Percentiles rank a stretch among this genome's conserved stretches.
phyloP scores from a whole-genome alignment of 2,329 filamentous ascomycete genomes.

The Arthrobotrys sphaeroides region DNA sequence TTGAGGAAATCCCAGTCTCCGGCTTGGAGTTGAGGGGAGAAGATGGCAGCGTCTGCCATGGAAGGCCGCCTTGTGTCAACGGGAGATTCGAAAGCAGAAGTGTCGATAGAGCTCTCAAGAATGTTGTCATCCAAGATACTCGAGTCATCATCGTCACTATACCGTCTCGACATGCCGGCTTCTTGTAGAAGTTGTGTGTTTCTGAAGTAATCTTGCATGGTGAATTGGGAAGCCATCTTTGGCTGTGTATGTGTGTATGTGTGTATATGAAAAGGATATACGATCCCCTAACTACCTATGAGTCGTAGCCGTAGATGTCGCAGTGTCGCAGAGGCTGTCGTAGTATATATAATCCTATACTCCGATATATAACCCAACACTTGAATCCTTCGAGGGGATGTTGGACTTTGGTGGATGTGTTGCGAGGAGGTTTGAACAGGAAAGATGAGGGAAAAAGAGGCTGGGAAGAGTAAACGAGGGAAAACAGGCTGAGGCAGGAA shows the following conservation, averaged over 20 bases:
- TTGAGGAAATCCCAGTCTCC: constrained; percentile 65
- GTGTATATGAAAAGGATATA: constrained; percentile 8
- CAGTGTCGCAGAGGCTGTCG: neutral
- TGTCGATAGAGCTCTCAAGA: constrained; percentile 58
- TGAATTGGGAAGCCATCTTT: constrained; percentile 48
- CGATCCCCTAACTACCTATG: constrained; percentile 54
- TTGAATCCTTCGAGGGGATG: constrained; percentile 46
- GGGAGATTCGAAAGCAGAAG: constrained; percentile 57
- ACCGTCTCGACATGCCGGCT: constrained; percentile 56
- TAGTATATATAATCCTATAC: neutral
- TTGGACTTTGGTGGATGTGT: constrained; percentile 51
- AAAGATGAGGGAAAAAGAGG: constrained; percentile 43
- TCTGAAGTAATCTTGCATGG: constrained; percentile 53
- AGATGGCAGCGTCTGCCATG: constrained; percentile 52
- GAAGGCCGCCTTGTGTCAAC: constrained; percentile 55
- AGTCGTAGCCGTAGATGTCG: neutral
- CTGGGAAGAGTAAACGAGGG: constrained; percentile 39
- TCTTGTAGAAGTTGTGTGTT: constrained; percentile 51
- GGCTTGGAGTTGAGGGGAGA: constrained; percentile 68
- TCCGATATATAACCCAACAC: constrained; percentile 30
- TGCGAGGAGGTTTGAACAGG: constrained; percentile 51
- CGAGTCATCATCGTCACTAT: constrained; percentile 58
- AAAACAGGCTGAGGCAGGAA: constrained; percentile 22
- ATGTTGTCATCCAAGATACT: constrained; percentile 59
- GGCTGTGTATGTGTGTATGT: constrained; percentile 13